Evolutionary conservation across 257 asterid species (phyloP), one percentile per base, ranked within the genome.

Genomic region (Forsythia suspensa): DNA sequence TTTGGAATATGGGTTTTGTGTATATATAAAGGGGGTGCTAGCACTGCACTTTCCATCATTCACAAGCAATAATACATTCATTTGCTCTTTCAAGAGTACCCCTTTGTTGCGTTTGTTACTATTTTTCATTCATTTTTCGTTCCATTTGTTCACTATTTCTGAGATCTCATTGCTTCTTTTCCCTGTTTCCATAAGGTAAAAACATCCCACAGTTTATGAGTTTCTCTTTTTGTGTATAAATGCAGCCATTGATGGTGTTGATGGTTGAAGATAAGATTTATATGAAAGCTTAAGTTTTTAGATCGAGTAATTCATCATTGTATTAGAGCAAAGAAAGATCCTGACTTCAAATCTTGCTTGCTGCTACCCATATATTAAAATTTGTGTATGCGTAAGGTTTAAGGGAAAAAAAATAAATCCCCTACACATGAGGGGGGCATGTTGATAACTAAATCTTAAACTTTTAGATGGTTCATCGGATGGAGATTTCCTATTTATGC

Each of bases 181-280:
- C n/a, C 55, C 72, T 71, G 34, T 80, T 74, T 42, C 6, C 43
- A 6, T 20, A 38, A 84, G 86, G 90, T 84, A 75, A 71, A 42
- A 38, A 13, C 73, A 72, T 61, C 67, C 11, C 46, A 24, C 21
- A 55, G 6, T 57, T 57, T 20, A 57, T 57, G 34, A 36, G 13
- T 73, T 15, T 70, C 1, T n/a, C 34, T 57, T 38, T 40, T 16
- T 57, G 10, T 2, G 21, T 18, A 57, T 6, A n/a, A 57, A 57
- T 20, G 66, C 5, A 57, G 67, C 24, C 65, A 55, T 55, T 55
- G 9, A 11, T 44, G 16, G 16, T 44, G 52, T 44, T 44, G 34
- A 1, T 29, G 34, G 34, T 29, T 29, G 34, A 29, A 29, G 34
- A 29, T 29, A 29, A 29, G 34, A 29, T 29, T 29, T 29, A 29